Evolutionary conservation across 148 eudicot species (phyloP).

Genomic region (Salicornia ramosissima): DNA sequence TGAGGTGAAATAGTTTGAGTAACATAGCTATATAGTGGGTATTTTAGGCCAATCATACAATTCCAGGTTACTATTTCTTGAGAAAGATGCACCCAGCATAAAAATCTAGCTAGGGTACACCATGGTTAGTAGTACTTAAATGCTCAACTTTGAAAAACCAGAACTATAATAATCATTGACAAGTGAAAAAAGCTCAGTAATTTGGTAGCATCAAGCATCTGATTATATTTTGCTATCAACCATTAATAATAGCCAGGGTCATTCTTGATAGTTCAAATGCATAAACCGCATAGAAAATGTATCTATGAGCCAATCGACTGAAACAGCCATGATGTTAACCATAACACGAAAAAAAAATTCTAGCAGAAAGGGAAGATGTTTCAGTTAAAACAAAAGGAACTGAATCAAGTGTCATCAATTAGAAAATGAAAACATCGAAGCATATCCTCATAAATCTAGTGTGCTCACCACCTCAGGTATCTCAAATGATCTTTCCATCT

Average conservation of each 20-base stretch:
- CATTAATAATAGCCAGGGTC: not conserved
- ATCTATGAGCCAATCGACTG: not conserved
- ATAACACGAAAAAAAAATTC: not conserved
- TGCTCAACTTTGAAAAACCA: too few species aligned
- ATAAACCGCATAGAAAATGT: not conserved
- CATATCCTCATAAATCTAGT: not conserved
- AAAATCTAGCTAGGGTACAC: too few species aligned
- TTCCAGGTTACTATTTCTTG: too few species aligned
- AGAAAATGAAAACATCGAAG: not conserved
- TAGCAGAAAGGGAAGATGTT: not conserved
- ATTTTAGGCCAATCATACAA: too few species aligned
- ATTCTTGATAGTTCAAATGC: not conserved
- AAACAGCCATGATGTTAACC: not conserved
- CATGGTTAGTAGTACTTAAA: too few species aligned
- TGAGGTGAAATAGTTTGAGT: too few species aligned
- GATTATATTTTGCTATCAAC: not conserved
- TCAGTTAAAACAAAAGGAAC: not conserved
- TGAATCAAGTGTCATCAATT: not conserved
- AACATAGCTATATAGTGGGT: too few species aligned
- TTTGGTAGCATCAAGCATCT: not conserved
- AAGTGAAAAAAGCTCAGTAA: not conserved
- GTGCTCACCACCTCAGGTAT: conserved; percentile 13
- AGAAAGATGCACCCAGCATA: too few species aligned
- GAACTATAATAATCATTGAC: not conserved
- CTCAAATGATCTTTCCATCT: conserved; percentile 34